Percentiles rank a stretch among this genome's conserved stretches.
These are phyloP conservation scores for Oropetium thomaeum DNA, from an alignment of 176 grass and related monocot species.

Conservation along the genomic window DNA sequence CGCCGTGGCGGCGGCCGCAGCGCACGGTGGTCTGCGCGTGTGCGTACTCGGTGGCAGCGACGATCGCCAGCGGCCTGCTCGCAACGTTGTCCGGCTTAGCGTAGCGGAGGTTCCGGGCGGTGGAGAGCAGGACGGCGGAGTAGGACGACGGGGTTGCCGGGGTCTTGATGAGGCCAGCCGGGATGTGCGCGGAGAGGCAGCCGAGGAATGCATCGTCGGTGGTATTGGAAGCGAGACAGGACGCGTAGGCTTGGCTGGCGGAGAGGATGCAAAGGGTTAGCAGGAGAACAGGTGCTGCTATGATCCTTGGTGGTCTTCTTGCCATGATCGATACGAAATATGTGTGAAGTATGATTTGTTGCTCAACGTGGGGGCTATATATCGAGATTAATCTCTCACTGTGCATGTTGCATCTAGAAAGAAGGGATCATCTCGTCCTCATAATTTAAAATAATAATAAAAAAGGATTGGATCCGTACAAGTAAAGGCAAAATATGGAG, in stretches of 20 bases:
- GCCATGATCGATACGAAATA: neutral
- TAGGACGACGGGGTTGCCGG: conserved; percentile 25
- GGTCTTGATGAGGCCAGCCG: conserved; percentile 14
- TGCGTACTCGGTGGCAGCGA: conserved; percentile 22
- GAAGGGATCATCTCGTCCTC: no score
- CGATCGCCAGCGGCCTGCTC: conserved; percentile 38
- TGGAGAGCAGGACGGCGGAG: conserved; percentile 1
- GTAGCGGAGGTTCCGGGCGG: conserved; percentile 27
- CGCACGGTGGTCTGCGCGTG: conserved; percentile 42
- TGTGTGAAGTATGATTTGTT: no score
- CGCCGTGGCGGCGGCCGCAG: conserved; percentile 37
- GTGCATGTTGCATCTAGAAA: no score
- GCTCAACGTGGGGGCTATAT: no score
- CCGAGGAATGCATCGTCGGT: conserved; percentile 1
- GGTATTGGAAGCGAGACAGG: neutral
- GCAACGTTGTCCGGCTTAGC: neutral
- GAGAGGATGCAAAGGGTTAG: neutral
- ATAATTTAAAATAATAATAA: no score
- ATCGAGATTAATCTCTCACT: no score
- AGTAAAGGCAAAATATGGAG: no score
- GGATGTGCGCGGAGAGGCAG: conserved; percentile 21
- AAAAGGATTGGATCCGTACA: no score
- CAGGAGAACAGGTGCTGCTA: neutral
- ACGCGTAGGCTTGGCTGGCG: neutral
- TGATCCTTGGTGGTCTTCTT: neutral